Evolutionary conservation across 108 stramenopile genomes (phyloP), one percentile per base, ranked within the genome.

Genomic region (Cyclotella baltica): DNA sequence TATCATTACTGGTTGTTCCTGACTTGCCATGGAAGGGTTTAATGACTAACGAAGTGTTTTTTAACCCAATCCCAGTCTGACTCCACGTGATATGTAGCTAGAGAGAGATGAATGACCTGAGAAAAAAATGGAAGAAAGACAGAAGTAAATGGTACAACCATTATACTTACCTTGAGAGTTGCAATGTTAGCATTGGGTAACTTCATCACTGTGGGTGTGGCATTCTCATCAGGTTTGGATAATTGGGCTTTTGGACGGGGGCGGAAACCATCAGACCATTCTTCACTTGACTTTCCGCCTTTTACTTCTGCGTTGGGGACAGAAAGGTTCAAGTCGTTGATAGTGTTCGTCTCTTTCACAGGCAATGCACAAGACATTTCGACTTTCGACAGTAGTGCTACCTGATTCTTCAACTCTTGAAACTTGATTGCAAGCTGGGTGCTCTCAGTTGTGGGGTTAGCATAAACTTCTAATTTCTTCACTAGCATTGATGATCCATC

Each of bases 11-110:
- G 37, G 78, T 84, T 29, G 83, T 84, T 0, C 25, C 5, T 19
- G 50, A 59, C 13, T 63, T 65, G 3, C 83, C 83, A 28, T 50
- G 29, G 59, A 76, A 84, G 48, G 83, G 71, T 47, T 69, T 76
- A 35, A 76, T 48, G 28, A 30, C 46, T 18, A 84, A 29, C 9
- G 59, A 63, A 16, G 75, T 80, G 56, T 84, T 62, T 33, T 76
- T 80, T 0, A 75, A 30, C 48, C 10, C 29, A 77, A 64, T 6
- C 28, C 63, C 63, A 25, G 63, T 64, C 1, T 33, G 30, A 23
- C 43, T 64, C 63, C 63, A 64, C 9, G 63, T 64, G n/a, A 64
- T 64, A 3, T 46, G 43, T 22, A 64, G 23, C 63, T 64, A n/a
- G 47, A 48, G 6, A 48, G n/a, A n/a, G 19, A 48, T 2, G n/a